Base-by-base conservation (phyloP, 495 filamentous ascomycete genomes). In the Penicillium fimorum region DNA sequence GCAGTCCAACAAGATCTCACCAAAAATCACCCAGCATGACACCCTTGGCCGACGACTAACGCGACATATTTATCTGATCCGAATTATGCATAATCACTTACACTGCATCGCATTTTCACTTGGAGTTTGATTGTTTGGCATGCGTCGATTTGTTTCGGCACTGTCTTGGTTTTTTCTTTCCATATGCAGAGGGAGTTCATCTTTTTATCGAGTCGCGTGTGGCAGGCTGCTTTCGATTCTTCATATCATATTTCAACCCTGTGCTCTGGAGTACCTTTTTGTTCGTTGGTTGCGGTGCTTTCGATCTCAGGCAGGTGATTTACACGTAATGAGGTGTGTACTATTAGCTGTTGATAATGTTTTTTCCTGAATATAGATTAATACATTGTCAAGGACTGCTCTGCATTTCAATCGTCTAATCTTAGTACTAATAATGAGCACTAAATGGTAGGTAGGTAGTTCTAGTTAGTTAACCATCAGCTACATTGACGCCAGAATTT, bases 1-100 rank as follows among this genome's bases (percentile, higher is more conserved):
- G 71, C 58, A 79, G 75, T 69, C 76, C 76, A 32, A 73, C 75
- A 6, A 53, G 76, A 56, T 70, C 75, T 10, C 70, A 74, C 43
- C 68, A 69, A 43, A 75, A 70, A 51, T 79, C 76, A 17, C 76
- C 76, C 8, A 70, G 57, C 57, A 69, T 74, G 69, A 71, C 69
- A 37, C 73, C 74, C 6, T 58, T 74, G 27, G 62, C 65, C 43
- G 71, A 76, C 54, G 76, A 77, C 45, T 78, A 65, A 76, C 57
- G 66, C 51, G 58, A 56, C 7, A 17, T 38, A 17, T 13, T 10
- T 10, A 32, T 10, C 35, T 38, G 15, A 38, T 43, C 58, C 29
- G 56, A 62, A 60, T 64, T 52, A 62, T 55, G 56, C 50, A 53
- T 60, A 27, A 53, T 51, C 25, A 17, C 42, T 50, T 17, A 38